phyloP scores from a whole-genome alignment of 345 rosid genomes.

The Arabis alpina region DNA sequence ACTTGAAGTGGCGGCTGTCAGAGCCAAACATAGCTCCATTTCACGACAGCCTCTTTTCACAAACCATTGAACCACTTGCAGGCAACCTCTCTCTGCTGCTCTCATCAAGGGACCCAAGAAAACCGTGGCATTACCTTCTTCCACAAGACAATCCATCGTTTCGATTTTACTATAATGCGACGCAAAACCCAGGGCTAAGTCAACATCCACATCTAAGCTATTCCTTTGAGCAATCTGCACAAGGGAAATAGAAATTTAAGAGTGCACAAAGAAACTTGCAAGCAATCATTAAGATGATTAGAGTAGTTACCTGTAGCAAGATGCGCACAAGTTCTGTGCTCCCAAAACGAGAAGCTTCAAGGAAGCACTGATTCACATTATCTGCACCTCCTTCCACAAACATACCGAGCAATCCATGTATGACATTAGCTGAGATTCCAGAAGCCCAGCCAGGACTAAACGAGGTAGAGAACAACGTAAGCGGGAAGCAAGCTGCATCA shows the following conservation, averaged over 20 bases:
- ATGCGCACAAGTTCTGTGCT: slow-evolving; percentile 98
- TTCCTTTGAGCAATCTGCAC: slow-evolving; percentile 91
- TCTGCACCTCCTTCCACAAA: slow-evolving; percentile 97
- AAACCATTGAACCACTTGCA: slow-evolving; percentile 97
- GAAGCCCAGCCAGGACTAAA: slow-evolving; percentile 97
- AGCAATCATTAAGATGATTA: slow-evolving; percentile 7
- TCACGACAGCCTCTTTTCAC: slow-evolving; percentile 85
- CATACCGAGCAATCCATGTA: slow-evolving; percentile 87
- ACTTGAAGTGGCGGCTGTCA: slow-evolving; percentile 94
- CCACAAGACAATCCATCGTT: slow-evolving; percentile 98
- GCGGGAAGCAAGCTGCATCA: slow-evolving; percentile 98
- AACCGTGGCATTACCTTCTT: slow-evolving; percentile 93
- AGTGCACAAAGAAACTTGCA: slow-evolving; percentile 12
- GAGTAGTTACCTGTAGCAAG: slow-evolving; percentile 69
- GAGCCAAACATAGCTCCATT: slow-evolving; percentile 96
- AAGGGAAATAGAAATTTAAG: slow-evolving; percentile 22
- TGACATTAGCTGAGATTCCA: slow-evolving; percentile 84
- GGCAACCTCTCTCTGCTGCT: slow-evolving; percentile 94
- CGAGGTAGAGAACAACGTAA: slow-evolving; percentile 85
- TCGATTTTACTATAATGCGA: slow-evolving; percentile 89
- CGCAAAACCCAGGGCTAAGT: slow-evolving; percentile 91
- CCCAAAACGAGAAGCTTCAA: slow-evolving; percentile 98
- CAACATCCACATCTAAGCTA: slow-evolving; percentile 97
- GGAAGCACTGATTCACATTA: slow-evolving; percentile 93
- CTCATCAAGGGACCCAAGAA: slow-evolving; percentile 95